phyloP scores from a whole-genome alignment of 805 yeast genomes.

The Kodamaea laetipori region DNA sequence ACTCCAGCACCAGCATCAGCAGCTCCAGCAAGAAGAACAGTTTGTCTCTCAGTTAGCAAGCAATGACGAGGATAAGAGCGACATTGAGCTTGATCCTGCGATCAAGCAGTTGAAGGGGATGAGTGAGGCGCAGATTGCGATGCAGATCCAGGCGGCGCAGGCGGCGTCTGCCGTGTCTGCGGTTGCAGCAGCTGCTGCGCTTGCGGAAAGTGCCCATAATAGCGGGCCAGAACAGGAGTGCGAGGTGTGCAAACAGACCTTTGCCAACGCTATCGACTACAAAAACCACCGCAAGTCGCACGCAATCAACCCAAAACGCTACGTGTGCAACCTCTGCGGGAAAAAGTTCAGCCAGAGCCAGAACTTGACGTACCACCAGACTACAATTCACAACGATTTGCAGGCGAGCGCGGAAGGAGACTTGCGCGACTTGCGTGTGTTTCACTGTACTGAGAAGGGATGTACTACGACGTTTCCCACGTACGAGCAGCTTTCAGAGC shows the following conservation, averaged over 20 bases:
- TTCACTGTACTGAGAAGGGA: slow-evolving; percentile 19
- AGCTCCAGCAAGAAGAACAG: neutral
- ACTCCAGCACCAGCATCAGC: neutral
- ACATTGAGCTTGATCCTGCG: slow-evolving; percentile 9
- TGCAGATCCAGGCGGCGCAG: slow-evolving; percentile 7
- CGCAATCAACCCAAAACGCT: slow-evolving; percentile 14
- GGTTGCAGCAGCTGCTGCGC: slow-evolving; percentile 10
- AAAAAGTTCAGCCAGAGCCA: slow-evolving; percentile 16
- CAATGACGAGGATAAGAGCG: slow-evolving; percentile 7
- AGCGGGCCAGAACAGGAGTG: slow-evolving; percentile 8
- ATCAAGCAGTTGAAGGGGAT: slow-evolving; percentile 7
- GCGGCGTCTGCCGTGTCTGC: slow-evolving; percentile 10
- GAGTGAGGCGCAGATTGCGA: slow-evolving; percentile 7
- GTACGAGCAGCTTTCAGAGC: slow-evolving; percentile 14
- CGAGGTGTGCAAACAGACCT: slow-evolving; percentile 12
- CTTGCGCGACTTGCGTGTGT: slow-evolving; percentile 12
- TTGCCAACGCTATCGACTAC: slow-evolving; percentile 13
- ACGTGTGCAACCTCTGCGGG: slow-evolving; percentile 15
- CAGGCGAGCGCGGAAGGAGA: slow-evolving; percentile 9
- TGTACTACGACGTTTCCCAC: slow-evolving; percentile 21
- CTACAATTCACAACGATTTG: slow-evolving; percentile 14
- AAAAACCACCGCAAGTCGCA: slow-evolving; percentile 17
- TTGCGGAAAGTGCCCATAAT: slow-evolving; percentile 1
- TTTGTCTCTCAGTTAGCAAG: neutral
- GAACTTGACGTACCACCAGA: slow-evolving; percentile 16